A percentile compares a stretch with the other conserved stretches of the same genome.
Conservation (phyloP, 257 asterid genomes). For the Jaltomata sinuosa region DNA sequence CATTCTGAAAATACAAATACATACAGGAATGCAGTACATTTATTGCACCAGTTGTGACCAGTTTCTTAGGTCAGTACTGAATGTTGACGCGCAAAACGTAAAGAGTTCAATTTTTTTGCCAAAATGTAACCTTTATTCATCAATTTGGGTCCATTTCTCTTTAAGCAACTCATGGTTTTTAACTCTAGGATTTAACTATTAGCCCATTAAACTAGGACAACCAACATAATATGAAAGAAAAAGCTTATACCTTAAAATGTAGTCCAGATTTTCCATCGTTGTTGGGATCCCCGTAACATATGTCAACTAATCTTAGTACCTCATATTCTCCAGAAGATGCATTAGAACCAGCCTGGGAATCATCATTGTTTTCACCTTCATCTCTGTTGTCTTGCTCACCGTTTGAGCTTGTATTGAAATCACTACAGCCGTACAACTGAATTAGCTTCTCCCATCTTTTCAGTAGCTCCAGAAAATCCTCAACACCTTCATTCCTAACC, state of each 20-base stretch:
- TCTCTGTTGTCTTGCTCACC: conserved; percentile 19
- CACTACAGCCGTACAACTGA: conserved; percentile 26
- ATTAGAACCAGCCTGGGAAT: conserved; percentile 15
- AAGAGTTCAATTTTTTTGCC: background rate
- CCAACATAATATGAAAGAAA: background rate
- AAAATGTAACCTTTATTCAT: background rate
- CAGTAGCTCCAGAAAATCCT: conserved; percentile 66
- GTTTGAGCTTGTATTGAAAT: conserved; percentile 22
- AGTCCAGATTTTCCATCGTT: conserved; percentile 41
- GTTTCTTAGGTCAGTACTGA: background rate
- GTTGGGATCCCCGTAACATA: conserved; percentile 73
- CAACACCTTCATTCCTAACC: conserved; percentile 80
- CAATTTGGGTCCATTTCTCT: background rate
- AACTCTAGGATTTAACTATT: background rate
- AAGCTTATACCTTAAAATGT: conserved; percentile 54
- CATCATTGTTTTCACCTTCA: conserved; percentile 15
- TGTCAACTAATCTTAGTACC: conserved; percentile 45
- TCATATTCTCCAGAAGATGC: conserved; percentile 48
- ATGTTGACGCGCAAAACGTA: background rate
- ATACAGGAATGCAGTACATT: background rate
- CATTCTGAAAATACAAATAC: background rate
- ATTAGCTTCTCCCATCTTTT: conserved; percentile 69
- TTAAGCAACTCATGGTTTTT: background rate
- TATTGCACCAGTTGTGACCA: background rate
- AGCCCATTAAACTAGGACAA: background rate